Percentiles rank a stretch among this genome's conserved stretches.
phyloP scores from a whole-genome alignment of 1,139 yeast genomes.

The Ashbya aceris region DNA sequence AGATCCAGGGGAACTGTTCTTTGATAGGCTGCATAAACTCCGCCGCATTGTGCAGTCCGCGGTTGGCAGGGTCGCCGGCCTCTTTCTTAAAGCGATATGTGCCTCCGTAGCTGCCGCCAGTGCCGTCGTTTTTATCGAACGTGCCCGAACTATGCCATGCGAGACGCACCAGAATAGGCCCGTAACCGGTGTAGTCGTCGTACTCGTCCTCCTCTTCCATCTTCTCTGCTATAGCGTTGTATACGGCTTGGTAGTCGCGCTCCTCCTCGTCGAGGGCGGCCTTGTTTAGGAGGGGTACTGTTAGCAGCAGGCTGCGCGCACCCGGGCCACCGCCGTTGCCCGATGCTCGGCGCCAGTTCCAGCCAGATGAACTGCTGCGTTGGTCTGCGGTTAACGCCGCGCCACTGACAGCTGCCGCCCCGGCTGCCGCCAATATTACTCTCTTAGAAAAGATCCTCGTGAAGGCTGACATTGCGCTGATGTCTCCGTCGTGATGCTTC shows the following conservation, averaged over 20 bases:
- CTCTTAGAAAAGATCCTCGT: too few species aligned
- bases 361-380: too few species aligned
- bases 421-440: too few species aligned
- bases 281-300: too few species aligned
- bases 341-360: too few species aligned
- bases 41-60: constrained; percentile 60
- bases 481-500: too few species aligned
- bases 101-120: constrained; percentile 81
- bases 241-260: constrained; percentile 68
- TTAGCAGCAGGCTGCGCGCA: too few species aligned
- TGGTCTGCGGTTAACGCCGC: too few species aligned
- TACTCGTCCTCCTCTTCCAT: constrained; percentile 69
- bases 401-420: too few species aligned
- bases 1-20: constrained; percentile 59
- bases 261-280: too few species aligned
- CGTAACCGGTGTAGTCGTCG: constrained; percentile 64
- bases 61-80: constrained; percentile 60
- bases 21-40: constrained; percentile 53
- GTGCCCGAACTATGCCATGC: constrained; percentile 78
- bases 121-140: constrained; percentile 43
- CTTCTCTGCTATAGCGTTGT: constrained; percentile 70
- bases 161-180: constrained; percentile 55
- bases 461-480: too few species aligned
- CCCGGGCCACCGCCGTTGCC: too few species aligned
- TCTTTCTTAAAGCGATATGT: constrained; percentile 70